A percentile compares a stretch with the other conserved stretches of the same genome.
These are phyloP conservation scores for Xylaria sp. DNA, from an alignment of 2,329 filamentous ascomycete genomes.

Conservation along the genomic window DNA sequence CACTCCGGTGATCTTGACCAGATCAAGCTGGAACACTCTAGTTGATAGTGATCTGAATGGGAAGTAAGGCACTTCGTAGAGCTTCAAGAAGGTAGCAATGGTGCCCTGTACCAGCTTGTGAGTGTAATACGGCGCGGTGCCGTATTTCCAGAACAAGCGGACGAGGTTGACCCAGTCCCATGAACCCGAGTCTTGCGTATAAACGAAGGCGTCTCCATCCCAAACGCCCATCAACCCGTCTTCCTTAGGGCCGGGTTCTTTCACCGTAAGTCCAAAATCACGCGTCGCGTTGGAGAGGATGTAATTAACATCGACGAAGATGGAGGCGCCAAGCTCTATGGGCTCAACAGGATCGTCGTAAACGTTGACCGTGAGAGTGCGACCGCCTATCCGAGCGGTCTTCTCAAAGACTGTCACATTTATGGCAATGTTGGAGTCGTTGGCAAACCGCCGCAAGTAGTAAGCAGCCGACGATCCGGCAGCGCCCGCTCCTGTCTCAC, in stretches of 20 bases:
- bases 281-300: constrained; percentile 78
- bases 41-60: constrained; percentile 80
- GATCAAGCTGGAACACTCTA: constrained; percentile 68
- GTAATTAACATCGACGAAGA: constrained; percentile 85
- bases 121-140: constrained; percentile 75
- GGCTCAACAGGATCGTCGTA: constrained; percentile 70
- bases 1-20: constrained; percentile 68
- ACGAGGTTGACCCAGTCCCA: constrained; percentile 80
- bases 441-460: constrained; percentile 74
- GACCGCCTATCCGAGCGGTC: constrained; percentile 77
- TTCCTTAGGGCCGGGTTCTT: constrained; percentile 51
- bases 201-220: constrained; percentile 79
- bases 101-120: constrained; percentile 74
- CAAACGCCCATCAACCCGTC: constrained; percentile 75
- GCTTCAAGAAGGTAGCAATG: constrained; percentile 73
- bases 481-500: constrained; percentile 78
- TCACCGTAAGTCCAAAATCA: constrained; percentile 70
- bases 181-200: constrained; percentile 62
- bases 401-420: constrained; percentile 91
- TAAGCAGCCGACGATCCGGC: constrained; percentile 88
- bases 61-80: constrained; percentile 84
- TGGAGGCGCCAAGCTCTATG: constrained; percentile 87
- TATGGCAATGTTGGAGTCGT: constrained; percentile 62
- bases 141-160: constrained; percentile 86
- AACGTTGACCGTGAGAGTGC: constrained; percentile 81